Evolutionary conservation across 805 yeast genomes (phyloP).

Genomic region (Saccharomycopsis schoenii): DNA sequence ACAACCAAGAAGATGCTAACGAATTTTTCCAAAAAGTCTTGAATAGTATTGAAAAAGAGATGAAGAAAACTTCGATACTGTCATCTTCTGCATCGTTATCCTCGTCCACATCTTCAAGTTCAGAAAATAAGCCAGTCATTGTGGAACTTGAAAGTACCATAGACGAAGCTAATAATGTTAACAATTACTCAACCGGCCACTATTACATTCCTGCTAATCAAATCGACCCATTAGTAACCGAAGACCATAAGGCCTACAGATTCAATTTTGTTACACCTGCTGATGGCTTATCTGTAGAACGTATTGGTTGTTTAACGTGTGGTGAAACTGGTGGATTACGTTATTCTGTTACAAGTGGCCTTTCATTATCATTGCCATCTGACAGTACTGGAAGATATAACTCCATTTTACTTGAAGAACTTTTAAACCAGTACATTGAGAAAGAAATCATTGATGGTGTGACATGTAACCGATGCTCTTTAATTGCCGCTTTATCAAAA

Average conservation of each 20-base stretch:
- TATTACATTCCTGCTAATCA: conserved; percentile 63
- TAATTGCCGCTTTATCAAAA: conserved; percentile 25
- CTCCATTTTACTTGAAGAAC: conserved; percentile 34
- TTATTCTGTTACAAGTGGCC: conserved; percentile 65
- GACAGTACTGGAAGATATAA: conserved; percentile 30
- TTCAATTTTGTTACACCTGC: conserved; percentile 72
- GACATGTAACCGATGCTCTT: conserved; percentile 83
- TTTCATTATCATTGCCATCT: conserved; percentile 59
- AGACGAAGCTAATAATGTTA: conserved; percentile 19
- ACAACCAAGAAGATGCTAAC: conserved; percentile 94
- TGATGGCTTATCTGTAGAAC: conserved; percentile 79
- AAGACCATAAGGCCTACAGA: conserved; percentile 37
- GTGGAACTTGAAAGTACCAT: conserved; percentile 19
- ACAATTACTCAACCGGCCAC: conserved; percentile 41
- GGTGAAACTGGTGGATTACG: conserved; percentile 93
- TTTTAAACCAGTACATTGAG: conserved; percentile 56
- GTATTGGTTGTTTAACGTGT: conserved; percentile 84
- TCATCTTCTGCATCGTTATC: not conserved
- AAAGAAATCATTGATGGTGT: conserved; percentile 90
- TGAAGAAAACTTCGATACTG: conserved; percentile 26
- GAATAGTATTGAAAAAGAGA: conserved; percentile 54
- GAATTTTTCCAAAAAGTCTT: conserved; percentile 82
- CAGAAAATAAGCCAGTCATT: conserved; percentile 19
- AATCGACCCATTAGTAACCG: conserved; percentile 48
- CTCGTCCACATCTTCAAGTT: conserved; percentile 6